These are phyloP conservation scores for Globisporangium echinulatum DNA, from an alignment of 352 stramenopile genomes.

Conservation along the genomic window DNA sequence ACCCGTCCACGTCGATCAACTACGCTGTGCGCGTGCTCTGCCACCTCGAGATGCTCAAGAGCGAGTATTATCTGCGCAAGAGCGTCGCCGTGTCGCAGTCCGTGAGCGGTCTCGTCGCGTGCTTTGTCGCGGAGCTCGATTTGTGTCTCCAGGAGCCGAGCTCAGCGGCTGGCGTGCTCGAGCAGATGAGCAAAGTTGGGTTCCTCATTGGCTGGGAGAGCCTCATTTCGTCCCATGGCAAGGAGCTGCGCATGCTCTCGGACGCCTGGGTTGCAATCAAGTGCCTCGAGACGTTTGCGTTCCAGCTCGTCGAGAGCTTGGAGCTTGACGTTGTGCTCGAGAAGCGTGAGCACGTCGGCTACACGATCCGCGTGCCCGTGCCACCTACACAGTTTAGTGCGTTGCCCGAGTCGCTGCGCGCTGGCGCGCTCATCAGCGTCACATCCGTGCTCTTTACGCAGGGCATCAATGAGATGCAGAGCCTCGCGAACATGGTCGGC, in stretches of 20 bases:
- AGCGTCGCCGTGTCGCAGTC: conserved; percentile 79
- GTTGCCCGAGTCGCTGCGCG: conserved; percentile 44
- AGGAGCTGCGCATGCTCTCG: conserved; percentile 94
- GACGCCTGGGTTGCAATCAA: conserved; percentile 88
- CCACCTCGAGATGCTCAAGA: conserved; percentile 65
- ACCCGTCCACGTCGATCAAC: conserved; percentile 42
- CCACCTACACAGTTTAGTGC: conserved; percentile 31
- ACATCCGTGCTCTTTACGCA: conserved; percentile 83
- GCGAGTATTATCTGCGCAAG: conserved; percentile 80
- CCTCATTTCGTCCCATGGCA: conserved; percentile 92
- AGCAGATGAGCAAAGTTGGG: conserved; percentile 63
- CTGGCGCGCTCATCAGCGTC: conserved; percentile 56
- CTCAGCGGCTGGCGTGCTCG: conserved; percentile 31
- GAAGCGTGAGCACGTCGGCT: conserved; percentile 53
- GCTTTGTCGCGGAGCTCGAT: conserved; percentile 75
- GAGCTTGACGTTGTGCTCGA: conserved; percentile 49
- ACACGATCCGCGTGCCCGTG: conserved; percentile 58
- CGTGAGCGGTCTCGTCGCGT: conserved; percentile 73
- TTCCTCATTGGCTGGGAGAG: conserved; percentile 94
- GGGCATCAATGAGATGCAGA: conserved; percentile 94
- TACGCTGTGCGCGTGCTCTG: conserved; percentile 60
- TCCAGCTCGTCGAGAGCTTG: conserved; percentile 56
- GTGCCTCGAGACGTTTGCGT: conserved; percentile 79
- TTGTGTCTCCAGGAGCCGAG: conserved; percentile 61
- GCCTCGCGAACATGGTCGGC: conserved; percentile 85